Conservation (phyloP, 768 basidiomycete genomes). For the Mrakia hoshinonis region DNA sequence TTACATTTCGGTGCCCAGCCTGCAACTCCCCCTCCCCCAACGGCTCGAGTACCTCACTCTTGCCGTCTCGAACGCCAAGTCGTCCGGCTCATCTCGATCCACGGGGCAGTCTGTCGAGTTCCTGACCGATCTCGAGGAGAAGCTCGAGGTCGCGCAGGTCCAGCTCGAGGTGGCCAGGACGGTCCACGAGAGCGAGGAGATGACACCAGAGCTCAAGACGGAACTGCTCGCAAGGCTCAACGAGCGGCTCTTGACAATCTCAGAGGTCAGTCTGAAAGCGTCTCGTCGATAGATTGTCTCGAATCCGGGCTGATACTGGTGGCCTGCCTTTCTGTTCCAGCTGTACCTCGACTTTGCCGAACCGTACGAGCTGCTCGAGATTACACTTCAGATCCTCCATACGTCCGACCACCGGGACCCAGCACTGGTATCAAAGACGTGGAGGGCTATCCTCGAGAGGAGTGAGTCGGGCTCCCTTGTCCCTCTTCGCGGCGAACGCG, state of each 20-base stretch:
- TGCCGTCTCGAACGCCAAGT: slow-evolving; percentile 92
- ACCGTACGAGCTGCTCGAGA: slow-evolving; percentile 69
- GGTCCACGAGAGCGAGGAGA: slow-evolving; percentile 45
- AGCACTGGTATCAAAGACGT: slow-evolving; percentile 68
- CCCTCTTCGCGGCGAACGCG: not conserved
- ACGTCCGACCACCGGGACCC: slow-evolving; percentile 89
- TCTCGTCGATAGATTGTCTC: not conserved
- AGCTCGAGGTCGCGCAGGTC: slow-evolving; percentile 91
- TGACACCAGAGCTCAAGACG: slow-evolving; percentile 38
- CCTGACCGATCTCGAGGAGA: slow-evolving; percentile 89
- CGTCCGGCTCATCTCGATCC: slow-evolving; percentile 62
- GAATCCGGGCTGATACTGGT: not conserved
- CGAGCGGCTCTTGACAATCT: slow-evolving; percentile 58
- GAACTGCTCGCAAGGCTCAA: slow-evolving; percentile 35
- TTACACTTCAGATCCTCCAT: slow-evolving; percentile 82
- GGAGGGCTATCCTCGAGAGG: slow-evolving; percentile 77
- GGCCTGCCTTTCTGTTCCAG: slow-evolving; percentile 42
- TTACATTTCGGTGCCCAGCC: slow-evolving; percentile 21
- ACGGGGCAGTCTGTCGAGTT: slow-evolving; percentile 81
- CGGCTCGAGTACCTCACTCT: slow-evolving; percentile 87
- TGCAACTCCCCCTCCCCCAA: slow-evolving; percentile 49
- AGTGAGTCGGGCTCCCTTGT: slow-evolving; percentile 45
- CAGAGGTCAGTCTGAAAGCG: slow-evolving; percentile 54
- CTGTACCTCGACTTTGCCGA: slow-evolving; percentile 81
- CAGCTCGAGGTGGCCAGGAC: slow-evolving; percentile 79